Evolutionary conservation across 495 filamentous ascomycete species (phyloP).

Genomic region (Usnea hakonensis): DNA sequence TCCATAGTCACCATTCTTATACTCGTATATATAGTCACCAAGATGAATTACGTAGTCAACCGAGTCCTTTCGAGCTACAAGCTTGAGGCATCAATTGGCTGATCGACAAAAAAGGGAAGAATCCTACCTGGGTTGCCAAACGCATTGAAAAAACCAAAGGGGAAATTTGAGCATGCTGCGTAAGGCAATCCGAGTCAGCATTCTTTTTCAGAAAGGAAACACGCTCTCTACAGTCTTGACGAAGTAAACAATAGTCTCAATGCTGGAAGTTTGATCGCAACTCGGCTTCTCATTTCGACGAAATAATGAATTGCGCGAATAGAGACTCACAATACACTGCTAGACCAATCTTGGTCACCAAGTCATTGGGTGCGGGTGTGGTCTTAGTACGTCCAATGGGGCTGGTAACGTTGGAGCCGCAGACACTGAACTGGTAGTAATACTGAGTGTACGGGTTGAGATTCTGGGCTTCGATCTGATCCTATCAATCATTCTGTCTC

Average conservation of each 20-base stretch:
- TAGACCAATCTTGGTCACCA: slow-evolving; percentile 37
- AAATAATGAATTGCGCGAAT: not conserved
- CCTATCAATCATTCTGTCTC: not conserved
- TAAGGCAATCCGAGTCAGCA: not conserved
- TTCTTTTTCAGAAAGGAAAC: not conserved
- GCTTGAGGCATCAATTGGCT: not conserved
- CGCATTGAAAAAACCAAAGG: slow-evolving; percentile 42
- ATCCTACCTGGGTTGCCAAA: slow-evolving; percentile 46
- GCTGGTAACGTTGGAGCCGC: slow-evolving; percentile 40
- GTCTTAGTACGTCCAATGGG: slow-evolving; percentile 51
- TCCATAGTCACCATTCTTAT: slow-evolving; percentile 49
- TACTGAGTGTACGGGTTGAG: slow-evolving; percentile 52
- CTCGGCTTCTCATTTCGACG: not conserved
- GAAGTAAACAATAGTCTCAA: not conserved
- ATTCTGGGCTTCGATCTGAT: slow-evolving; percentile 50
- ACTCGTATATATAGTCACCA: slow-evolving; percentile 67
- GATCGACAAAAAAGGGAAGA: not conserved
- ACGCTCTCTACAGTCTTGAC: not conserved
- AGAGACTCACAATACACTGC: slow-evolving; percentile 40
- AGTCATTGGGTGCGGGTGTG: slow-evolving; percentile 31
- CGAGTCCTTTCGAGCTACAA: slow-evolving; percentile 52
- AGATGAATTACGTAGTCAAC: slow-evolving; percentile 61
- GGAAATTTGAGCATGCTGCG: slow-evolving; percentile 43
- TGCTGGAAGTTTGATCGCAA: not conserved
- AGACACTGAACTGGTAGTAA: slow-evolving; percentile 52